Base-by-base conservation (phyloP, 108 stramenopile genomes). In the Pseudonitzschia delicatissima region DNA sequence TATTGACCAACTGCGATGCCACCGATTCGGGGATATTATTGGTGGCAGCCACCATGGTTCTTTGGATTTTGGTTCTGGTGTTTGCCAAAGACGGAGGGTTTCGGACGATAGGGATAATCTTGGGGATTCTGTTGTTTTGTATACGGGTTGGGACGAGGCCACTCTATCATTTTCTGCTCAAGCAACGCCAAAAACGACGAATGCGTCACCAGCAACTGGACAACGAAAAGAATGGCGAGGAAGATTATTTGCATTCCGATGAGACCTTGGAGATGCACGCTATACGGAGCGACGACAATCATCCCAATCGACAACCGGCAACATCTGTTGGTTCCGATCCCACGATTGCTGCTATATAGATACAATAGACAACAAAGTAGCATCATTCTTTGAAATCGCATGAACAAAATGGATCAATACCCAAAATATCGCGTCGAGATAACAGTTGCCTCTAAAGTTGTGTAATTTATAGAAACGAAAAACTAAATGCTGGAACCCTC, bases 1-100 rank as follows among this genome's bases (percentile, higher is more conserved):
- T 76, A 8, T 31, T 33, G 17, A 74, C 74, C 1, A 45, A 27
- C 13, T 76, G 74, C 21, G 74, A 76, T 69, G 68, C 62, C 21
- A 76, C 74, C 15, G 74, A 76, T 65, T 35, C 42, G 18, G 74
- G 74, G 26, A 68, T 76, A 44, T 25, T 55, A 9, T 40, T 76
- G 35, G 62, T 64, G 2, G 53, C 42, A 6, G 35, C 21, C 36
- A 32, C 26, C 33, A 18, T 64, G 20, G 4, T 60, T 7, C 17
- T 76, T 23, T 76, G 74, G 74, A 57, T 57, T n/a, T n/a, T 76
- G 11, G 2, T 5, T 34, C 13, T 61, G 0, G 0, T 42, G 37
- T 4, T 44, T 7, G 31, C n/a, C 3, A 39, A 42, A 33, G 40
- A 61, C 18, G 36, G 36, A 35, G 32, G 21, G 11, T 2, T 26